Percentiles rank a stretch among this genome's conserved stretches.
Evolutionary conservation across 2,329 filamentous ascomycete species (phyloP).

Genomic region (Penicillium sp.): DNA sequence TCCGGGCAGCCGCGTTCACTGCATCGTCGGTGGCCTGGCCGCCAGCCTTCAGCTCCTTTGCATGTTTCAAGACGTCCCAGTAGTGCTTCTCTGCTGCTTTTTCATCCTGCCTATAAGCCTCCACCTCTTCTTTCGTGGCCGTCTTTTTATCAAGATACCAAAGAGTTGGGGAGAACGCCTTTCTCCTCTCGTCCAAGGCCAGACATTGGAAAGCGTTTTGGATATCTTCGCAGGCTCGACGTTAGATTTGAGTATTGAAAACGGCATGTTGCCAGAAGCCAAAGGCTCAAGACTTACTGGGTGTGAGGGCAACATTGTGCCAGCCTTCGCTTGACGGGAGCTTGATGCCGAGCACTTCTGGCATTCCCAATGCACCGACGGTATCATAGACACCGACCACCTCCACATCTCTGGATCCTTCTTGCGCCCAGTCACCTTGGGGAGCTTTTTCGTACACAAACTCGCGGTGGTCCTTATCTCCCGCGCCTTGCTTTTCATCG

Average conservation of each 20-base stretch:
- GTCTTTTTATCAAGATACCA: constrained; percentile 51
- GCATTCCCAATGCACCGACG: constrained; percentile 39
- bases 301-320: constrained; percentile 25
- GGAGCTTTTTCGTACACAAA: constrained; percentile 20
- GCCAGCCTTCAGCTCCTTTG: constrained; percentile 19
- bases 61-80: constrained; percentile 13
- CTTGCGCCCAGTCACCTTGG: constrained; percentile 19
- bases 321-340: constrained; percentile 18
- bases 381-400: constrained; percentile 42
- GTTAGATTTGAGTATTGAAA: background rate
- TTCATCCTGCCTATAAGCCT: constrained; percentile 7
- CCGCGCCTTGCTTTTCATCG: constrained; percentile 25
- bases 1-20: constrained; percentile 19
- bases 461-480: constrained; percentile 11
- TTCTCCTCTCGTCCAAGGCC: constrained; percentile 44
- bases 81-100: constrained; percentile 14
- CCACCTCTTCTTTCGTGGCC: constrained; percentile 14
- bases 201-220: constrained; percentile 46
- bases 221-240: constrained; percentile 27
- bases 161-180: constrained; percentile 56
- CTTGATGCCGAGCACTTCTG: constrained; percentile 29
- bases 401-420: constrained; percentile 26
- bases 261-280: too few species aligned
- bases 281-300: constrained; percentile 15
- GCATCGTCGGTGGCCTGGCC: constrained; percentile 18